Base-by-base conservation (phyloP, 2,329 filamentous ascomycete species). In the Aureobasidium sp. region DNA sequence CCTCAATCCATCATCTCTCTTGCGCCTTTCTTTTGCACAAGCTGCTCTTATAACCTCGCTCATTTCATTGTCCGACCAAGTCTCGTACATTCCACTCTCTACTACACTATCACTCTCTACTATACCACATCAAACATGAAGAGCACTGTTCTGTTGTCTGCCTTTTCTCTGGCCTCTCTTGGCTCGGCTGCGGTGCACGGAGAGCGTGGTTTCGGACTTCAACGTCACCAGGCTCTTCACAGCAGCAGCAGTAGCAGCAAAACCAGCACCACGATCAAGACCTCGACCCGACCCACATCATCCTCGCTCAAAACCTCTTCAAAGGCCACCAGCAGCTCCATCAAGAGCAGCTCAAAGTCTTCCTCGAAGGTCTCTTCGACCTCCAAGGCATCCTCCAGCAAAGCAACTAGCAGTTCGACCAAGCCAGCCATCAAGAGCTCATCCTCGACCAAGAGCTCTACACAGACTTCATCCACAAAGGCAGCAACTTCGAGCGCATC, bases 401-500 rank as follows among this genome's bases (percentile, higher is more conserved):
- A 53, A 30, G 10, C 50, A 16, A 10, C 34, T 13, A 55, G 36
- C 52, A 55, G 47, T 21, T 50, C 47, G 30, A 34, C 10, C 16
- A 50, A 50, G 30, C 25, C 53, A 57, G 39, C 21, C 29, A 25
- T 15, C 10, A 60, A 37, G 21, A 32, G 41, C 47, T 59, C 60
- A 9, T 36, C 37, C 32, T 15, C 63, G 13, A 27, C 36, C 25
- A 52, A 45, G 47, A 37, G 36, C 13, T 57, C 61, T 21, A 58
- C 30, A 49, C 21, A 13, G 34, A 37, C 52, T 1, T 16, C 13
- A 21, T 30, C 39, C 25, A 54, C 30, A 55, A 49, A 44, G n/a
- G 34, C 63, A 27, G 57, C 63, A n/a, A 30, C 53, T 21, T 48
- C 65, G 5, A 58, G 62, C 4, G 34, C 63, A 11, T 48, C 50